These are phyloP conservation scores for Bondarzewia mesenterica DNA, from an alignment of 1,284 basidiomycete genomes.

Conservation along the genomic window DNA sequence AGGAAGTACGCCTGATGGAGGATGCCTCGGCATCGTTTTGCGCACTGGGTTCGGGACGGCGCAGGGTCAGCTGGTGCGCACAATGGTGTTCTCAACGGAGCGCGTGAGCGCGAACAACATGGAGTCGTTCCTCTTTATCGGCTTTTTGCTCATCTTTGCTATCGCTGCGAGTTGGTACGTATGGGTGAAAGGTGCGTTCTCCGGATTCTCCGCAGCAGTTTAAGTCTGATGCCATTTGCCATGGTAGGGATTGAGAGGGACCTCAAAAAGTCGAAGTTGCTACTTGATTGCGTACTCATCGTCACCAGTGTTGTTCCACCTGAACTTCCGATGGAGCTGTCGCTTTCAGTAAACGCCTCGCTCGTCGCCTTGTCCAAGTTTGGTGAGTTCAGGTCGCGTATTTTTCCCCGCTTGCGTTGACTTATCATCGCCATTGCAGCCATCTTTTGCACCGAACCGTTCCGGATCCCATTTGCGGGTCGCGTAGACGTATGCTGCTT, in stretches of 20 bases:
- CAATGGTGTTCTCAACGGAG: constrained; percentile 97
- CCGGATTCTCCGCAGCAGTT: not conserved
- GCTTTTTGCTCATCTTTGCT: constrained; percentile 92
- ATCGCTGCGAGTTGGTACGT: constrained; percentile 95
- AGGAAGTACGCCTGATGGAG: constrained; percentile 75
- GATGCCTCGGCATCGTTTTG: constrained; percentile 85
- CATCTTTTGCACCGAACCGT: constrained; percentile 96
- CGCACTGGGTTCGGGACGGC: constrained; percentile 96
- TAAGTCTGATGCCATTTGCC: not conserved
- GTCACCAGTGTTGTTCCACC: constrained; percentile 95
- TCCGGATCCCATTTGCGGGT: constrained; percentile 90
- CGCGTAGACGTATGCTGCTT: constrained; percentile 96
- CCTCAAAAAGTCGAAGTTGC: constrained; percentile 86
- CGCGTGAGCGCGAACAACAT: constrained; percentile 90
- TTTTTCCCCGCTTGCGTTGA: not conserved
- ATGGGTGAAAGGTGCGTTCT: constrained; percentile 75
- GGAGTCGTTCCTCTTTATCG: constrained; percentile 93
- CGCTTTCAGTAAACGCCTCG: constrained; percentile 89
- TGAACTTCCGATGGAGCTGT: constrained; percentile 93
- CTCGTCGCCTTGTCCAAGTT: constrained; percentile 90
- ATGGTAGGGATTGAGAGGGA: constrained; percentile 78
- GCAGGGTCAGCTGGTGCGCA: constrained; percentile 91
- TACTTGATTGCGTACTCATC: constrained; percentile 91
- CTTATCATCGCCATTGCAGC: constrained; percentile 35
- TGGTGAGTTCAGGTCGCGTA: constrained; percentile 41